Conservation (phyloP, 306 rosid species). For the Ochetophila trinervis region DNA sequence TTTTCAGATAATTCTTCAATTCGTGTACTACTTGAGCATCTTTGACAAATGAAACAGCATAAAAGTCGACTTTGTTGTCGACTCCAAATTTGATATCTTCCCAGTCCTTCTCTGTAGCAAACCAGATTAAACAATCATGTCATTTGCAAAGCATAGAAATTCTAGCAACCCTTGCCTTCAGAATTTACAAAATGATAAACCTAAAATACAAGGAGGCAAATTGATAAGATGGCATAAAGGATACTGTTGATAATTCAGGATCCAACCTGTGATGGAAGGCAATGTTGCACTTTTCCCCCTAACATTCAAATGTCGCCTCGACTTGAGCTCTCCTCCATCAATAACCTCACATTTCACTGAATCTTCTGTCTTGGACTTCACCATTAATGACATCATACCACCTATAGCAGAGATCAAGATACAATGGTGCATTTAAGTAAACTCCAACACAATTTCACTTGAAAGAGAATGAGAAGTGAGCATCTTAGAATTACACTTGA, state of each 20-base stretch:
- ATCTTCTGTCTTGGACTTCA: constrained; percentile 75
- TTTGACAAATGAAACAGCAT: constrained; percentile 99
- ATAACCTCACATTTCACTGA: constrained; percentile 93
- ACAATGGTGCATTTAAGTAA: constrained; percentile 10
- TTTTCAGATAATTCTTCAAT: constrained; percentile 81
- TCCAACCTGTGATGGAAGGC: constrained; percentile 93
- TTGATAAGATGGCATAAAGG: constrained; percentile 3
- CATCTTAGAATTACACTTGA: not conserved
- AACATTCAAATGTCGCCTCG: constrained; percentile 92
- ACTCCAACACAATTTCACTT: not conserved
- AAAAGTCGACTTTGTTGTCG: constrained; percentile 92
- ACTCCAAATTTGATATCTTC: constrained; percentile 98
- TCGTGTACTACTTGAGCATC: constrained; percentile 93
- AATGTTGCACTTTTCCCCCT: constrained; percentile 98
- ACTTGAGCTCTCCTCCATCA: constrained; percentile 97
- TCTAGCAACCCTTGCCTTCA: constrained; percentile 9
- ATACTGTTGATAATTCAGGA: constrained; percentile 12
- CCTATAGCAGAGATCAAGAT: constrained; percentile 50
- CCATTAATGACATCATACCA: constrained; percentile 94
- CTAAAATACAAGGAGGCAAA: not conserved
- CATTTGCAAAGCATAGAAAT: constrained; percentile 1
- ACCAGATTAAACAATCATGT: constrained; percentile 19
- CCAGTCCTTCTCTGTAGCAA: constrained; percentile 97
- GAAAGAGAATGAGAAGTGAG: not conserved
- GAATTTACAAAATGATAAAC: not conserved